Evolutionary conservation across 1,139 yeast species (phyloP), one percentile per base, ranked within the genome.

Genomic region (Magnusiomyces suaveolens): DNA sequence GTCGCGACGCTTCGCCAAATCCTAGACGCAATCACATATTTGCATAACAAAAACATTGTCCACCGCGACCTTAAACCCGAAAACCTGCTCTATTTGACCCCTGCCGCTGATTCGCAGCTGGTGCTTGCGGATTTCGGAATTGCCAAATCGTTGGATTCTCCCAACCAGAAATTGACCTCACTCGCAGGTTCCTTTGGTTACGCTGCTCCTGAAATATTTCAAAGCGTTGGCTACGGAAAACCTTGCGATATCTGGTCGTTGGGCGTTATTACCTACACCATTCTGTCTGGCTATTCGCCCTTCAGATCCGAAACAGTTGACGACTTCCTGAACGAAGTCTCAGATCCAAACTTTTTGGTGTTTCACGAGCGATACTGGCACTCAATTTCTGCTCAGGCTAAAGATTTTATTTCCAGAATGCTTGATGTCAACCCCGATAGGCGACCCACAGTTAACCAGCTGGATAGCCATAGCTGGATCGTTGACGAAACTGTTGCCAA

Each of bases 21-120:
- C 55, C 72, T 88, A 50, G 79, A 79, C 54, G 96, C 96, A 1
- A 75, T 89, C 47, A 73, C 75, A 52, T 89, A 89, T 66, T 75
- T 89, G 57, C 97, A 89, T 65, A 69, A 73, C 38, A 73, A 75
- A 59, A 79, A 87, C 68, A 86, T 89, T 66, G 96, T 89, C 4
- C 97, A 89, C 68, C 78, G 97, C 54, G 97, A 89, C 68, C 75
- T 89, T 61, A 89, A 89, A 72, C 97, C 96, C 0, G 97, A 89
- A 66, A 89, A 89, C 69, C 75, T 89, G 52, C 75, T 89, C 52
- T 88, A 86, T 67, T 73, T 82, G 52, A 75, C 79, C 26, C 68
- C 72, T 1, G 78, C 73, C 14, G 72, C 71, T 21, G 75, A 84
- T 57, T 83, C 95, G 4, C 80, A 78, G 52, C 75, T 89, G 41